Percentiles rank a stretch among this genome's conserved stretches.
Conservation (phyloP, 108 stramenopile genomes). For the Fragilaria radians region DNA sequence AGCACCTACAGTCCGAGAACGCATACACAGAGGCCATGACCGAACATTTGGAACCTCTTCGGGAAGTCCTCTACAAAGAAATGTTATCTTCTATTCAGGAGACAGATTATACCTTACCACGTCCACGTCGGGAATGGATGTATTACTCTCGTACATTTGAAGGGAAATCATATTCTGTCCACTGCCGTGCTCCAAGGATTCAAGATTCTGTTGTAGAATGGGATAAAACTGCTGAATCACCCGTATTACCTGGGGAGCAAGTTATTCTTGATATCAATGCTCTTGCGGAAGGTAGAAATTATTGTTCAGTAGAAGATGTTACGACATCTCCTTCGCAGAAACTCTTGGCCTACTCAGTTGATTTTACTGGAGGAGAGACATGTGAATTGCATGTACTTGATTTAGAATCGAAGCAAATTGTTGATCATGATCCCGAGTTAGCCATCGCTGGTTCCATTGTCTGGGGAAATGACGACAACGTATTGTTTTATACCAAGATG, state of each 20-base stretch:
- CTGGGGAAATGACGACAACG: slow-evolving; percentile 77
- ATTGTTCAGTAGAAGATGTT: slow-evolving; percentile 73
- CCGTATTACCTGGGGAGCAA: slow-evolving; percentile 64
- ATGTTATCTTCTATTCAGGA: slow-evolving; percentile 63
- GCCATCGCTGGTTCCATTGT: slow-evolving; percentile 41
- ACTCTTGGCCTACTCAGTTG: slow-evolving; percentile 83
- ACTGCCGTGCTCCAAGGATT: slow-evolving; percentile 72
- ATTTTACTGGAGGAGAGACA: slow-evolving; percentile 82
- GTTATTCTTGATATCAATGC: slow-evolving; percentile 85
- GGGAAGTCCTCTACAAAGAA: slow-evolving; percentile 65
- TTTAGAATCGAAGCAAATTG: slow-evolving; percentile 50
- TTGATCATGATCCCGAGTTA: slow-evolving; percentile 45
- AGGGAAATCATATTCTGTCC: slow-evolving; percentile 78
- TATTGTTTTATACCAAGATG: slow-evolving; percentile 81
- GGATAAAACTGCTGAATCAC: slow-evolving; percentile 51
- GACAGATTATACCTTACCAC: slow-evolving; percentile 83
- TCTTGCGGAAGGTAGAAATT: slow-evolving; percentile 69
- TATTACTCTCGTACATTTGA: slow-evolving; percentile 89
- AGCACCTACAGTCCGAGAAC: slow-evolving; percentile 82
- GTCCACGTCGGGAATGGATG: slow-evolving; percentile 45
- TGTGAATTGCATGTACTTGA: slow-evolving; percentile 76
- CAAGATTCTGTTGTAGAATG: slow-evolving; percentile 23
- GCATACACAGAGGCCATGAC: slow-evolving; percentile 59
- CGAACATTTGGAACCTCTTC: slow-evolving; percentile 50
- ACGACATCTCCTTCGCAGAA: slow-evolving; percentile 57